A percentile compares a stretch with the other conserved stretches of the same genome.
Conservation (phyloP, 1,284 basidiomycete species). For the Amylostereum chailletii region DNA sequence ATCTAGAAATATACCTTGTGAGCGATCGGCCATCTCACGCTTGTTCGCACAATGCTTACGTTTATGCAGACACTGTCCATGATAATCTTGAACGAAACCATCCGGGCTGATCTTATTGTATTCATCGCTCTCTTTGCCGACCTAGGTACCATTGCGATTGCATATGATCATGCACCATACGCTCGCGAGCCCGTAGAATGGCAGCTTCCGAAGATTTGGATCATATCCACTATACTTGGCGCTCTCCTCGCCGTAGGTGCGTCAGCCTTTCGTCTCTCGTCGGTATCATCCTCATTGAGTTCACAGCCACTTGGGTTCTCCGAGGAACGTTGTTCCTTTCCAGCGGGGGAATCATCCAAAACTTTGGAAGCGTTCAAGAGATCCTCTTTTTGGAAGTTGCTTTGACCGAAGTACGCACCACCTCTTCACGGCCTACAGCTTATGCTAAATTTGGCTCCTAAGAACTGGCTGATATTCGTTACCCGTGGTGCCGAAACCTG, state of each 20-base stretch:
- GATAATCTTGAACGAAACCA: slow-evolving; percentile 42
- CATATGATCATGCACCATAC: slow-evolving; percentile 41
- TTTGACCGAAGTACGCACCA: slow-evolving; percentile 29
- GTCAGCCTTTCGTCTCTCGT: not conserved
- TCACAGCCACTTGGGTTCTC: slow-evolving; percentile 40
- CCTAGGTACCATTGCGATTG: slow-evolving; percentile 38
- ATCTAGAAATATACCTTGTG: slow-evolving; percentile 42
- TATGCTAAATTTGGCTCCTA: too few species aligned
- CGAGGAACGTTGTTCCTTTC: slow-evolving; percentile 39
- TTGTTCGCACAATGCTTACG: not conserved
- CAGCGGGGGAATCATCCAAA: slow-evolving; percentile 40
- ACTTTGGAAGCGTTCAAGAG: slow-evolving; percentile 40
- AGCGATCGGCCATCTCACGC: not conserved
- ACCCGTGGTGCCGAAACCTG: slow-evolving; percentile 20
- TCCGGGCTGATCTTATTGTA: slow-evolving; percentile 45
- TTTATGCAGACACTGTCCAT: slow-evolving; percentile 27
- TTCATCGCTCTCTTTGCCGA: slow-evolving; percentile 51
- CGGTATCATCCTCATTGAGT: not conserved
- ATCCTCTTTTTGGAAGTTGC: slow-evolving; percentile 48
- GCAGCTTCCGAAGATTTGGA: slow-evolving; percentile 49
- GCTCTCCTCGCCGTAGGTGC: slow-evolving; percentile 8
- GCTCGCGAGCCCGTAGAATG: slow-evolving; percentile 42
- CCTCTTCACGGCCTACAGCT: too few species aligned
- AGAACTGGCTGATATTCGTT: slow-evolving; percentile 41
- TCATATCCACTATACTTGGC: slow-evolving; percentile 37